Conservation (phyloP, 495 filamentous ascomycete genomes). For the Hypoxylon fragiforme region DNA sequence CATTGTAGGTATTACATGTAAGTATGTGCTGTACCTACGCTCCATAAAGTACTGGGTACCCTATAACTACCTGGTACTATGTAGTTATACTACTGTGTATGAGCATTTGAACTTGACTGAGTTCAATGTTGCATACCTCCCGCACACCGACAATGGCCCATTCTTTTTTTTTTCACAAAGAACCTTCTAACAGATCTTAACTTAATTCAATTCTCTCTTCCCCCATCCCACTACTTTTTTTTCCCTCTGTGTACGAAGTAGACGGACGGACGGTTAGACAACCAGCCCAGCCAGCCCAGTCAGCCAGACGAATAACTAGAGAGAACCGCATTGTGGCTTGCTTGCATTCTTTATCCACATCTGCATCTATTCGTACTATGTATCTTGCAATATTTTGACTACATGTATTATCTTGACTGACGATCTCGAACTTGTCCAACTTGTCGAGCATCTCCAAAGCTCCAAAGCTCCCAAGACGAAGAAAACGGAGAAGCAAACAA, state of each 20-base stretch:
- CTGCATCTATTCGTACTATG: too few relatives aligned
- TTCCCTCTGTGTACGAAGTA: background rate
- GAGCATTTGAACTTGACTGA: too few relatives aligned
- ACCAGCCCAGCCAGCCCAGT: too few relatives aligned
- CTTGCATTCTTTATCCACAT: constrained; percentile 4
- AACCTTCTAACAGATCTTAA: constrained; percentile 13
- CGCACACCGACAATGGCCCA: constrained; percentile 27
- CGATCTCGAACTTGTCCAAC: too few relatives aligned
- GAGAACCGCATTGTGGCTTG: constrained; percentile 7
- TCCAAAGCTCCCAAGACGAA: background rate
- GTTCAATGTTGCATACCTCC: background rate
- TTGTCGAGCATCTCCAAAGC: background rate
- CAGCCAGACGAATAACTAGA: background rate
- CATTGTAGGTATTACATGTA: background rate
- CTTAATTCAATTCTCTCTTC: constrained; percentile 12
- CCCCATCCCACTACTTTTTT: constrained; percentile 4
- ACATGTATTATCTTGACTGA: too few relatives aligned
- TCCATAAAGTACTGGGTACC: background rate
- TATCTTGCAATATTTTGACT: too few relatives aligned
- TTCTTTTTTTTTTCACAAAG: constrained; percentile 13
- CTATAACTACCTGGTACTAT: background rate
- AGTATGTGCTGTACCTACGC: background rate
- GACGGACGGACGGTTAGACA: background rate
- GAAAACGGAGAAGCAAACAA: constrained; percentile 1
- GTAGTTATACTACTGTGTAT: too few relatives aligned